Percentiles rank a stretch among this genome's conserved stretches.
phyloP scores from a whole-genome alignment of 768 basidiomycete genomes.

The Leucogyrophana mollusca region DNA sequence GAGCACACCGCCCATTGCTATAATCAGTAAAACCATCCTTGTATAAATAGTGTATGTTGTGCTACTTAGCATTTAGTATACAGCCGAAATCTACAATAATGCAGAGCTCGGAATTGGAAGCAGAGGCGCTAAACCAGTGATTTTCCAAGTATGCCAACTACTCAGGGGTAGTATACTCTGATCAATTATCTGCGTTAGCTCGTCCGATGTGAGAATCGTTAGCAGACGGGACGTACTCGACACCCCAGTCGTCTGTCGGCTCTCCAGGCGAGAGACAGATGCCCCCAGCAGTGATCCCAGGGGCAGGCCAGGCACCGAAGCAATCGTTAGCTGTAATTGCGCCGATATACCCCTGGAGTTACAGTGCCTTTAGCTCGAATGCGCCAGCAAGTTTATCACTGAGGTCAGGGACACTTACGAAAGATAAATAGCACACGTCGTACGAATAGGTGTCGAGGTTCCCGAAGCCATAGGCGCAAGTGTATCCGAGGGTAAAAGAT shows the following conservation, averaged over 20 bases:
- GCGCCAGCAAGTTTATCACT: too few species aligned
- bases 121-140: too few species aligned
- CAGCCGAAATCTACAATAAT: too few species aligned
- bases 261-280: not conserved
- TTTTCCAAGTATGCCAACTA: not conserved
- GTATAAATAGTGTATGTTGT: too few species aligned
- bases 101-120: too few species aligned
- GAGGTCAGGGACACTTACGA: not conserved
- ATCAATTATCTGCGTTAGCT: too few species aligned
- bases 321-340: slow-evolving; percentile 1
- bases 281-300: not conserved
- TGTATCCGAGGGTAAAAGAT: not conserved
- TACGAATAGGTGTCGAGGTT: not conserved
- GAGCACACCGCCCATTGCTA: too few species aligned
- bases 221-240: not conserved
- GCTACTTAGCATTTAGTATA: too few species aligned
- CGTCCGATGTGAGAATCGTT: not conserved
- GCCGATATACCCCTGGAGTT: not conserved
- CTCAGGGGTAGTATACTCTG: not conserved
- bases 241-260: not conserved
- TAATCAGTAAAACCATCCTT: too few species aligned
- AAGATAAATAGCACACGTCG: slow-evolving; percentile 2
- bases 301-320: not conserved
- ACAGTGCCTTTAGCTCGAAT: too few species aligned
- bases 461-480: not conserved